These are phyloP conservation scores for Coprinellus aureogranulatus DNA, from an alignment of 768 basidiomycete genomes.

Conservation along the genomic window DNA sequence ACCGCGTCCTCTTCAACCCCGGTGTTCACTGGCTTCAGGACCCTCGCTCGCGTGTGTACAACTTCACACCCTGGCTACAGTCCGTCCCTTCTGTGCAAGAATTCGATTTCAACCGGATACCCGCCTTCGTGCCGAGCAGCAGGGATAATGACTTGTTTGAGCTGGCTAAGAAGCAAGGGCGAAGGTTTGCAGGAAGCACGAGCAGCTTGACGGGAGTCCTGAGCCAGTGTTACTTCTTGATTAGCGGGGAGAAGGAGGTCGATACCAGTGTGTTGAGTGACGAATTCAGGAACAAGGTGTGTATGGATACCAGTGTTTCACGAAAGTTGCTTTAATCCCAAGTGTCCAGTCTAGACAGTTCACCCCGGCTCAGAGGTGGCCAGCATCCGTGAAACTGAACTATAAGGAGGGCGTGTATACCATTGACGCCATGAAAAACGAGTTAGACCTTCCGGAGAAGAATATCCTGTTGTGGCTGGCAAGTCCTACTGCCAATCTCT, in stretches of 20 bases:
- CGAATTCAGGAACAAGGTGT: conserved; percentile 58
- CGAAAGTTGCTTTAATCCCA: conserved; percentile 3
- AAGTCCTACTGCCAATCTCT: conserved; percentile 19
- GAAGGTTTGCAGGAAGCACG: conserved; percentile 80
- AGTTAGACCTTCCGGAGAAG: conserved; percentile 46
- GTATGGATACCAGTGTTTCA: conserved; percentile 18
- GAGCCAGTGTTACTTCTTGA: conserved; percentile 82
- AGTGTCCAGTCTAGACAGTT: conserved; percentile 54
- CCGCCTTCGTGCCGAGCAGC: conserved; percentile 75
- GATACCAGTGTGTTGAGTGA: conserved; percentile 61
- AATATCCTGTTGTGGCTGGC: conserved; percentile 81
- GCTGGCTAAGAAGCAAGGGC: conserved; percentile 57
- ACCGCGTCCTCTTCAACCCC: conserved; percentile 75
- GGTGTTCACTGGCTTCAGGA: conserved; percentile 89
- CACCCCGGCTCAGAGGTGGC: conserved; percentile 76
- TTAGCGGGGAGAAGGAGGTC: conserved; percentile 69
- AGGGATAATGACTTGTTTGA: conserved; percentile 66
- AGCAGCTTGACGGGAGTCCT: conserved; percentile 85
- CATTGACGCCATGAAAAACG: conserved; percentile 53
- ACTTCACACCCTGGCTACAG: conserved; percentile 73
- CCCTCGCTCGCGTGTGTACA: conserved; percentile 80
- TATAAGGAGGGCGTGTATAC: conserved; percentile 66
- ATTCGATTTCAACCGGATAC: conserved; percentile 80
- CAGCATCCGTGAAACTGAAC: conserved; percentile 65
- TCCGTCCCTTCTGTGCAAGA: conserved; percentile 72